Percentiles rank a stretch among this genome's conserved stretches.
Conservation (phyloP, 768 basidiomycete species). For the Boletus edulis region DNA sequence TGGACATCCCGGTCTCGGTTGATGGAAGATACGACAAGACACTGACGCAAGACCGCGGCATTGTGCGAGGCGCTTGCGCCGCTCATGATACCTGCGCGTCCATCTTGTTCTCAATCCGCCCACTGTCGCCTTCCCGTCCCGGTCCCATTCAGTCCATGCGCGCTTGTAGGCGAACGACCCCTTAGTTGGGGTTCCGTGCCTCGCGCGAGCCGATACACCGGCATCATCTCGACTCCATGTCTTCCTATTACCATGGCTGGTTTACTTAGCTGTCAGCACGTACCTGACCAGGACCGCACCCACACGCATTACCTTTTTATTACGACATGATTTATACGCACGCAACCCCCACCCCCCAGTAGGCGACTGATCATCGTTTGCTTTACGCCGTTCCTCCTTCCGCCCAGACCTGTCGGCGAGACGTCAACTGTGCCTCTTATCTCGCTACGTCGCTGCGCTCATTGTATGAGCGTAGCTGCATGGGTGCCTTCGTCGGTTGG, state of each 20-base stretch:
- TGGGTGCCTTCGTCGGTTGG: slow-evolving; percentile 25
- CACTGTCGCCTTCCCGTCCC: slow-evolving; percentile 44
- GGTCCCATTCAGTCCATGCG: slow-evolving; percentile 49
- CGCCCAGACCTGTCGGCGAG: slow-evolving; percentile 21
- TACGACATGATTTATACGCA: slow-evolving; percentile 41
- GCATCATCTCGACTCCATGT: slow-evolving; percentile 39
- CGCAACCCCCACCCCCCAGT: slow-evolving; percentile 19
- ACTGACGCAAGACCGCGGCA: slow-evolving; percentile 67
- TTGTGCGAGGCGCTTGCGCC: slow-evolving; percentile 53
- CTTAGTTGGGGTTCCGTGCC: slow-evolving; percentile 80
- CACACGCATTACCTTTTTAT: slow-evolving; percentile 36
- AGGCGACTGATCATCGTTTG: slow-evolving; percentile 48
- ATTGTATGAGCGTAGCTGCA: slow-evolving; percentile 35
- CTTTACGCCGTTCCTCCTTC: slow-evolving; percentile 22
- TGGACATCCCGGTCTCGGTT: slow-evolving; percentile 50
- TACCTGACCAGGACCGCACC: slow-evolving; percentile 23
- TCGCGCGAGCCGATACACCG: slow-evolving; percentile 77
- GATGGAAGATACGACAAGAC: slow-evolving; percentile 55
- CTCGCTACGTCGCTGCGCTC: slow-evolving; percentile 19
- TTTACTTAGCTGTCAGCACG: slow-evolving; percentile 28
- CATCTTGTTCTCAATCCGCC: slow-evolving; percentile 43
- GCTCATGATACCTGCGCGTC: slow-evolving; percentile 46
- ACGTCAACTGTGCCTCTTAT: slow-evolving; percentile 29
- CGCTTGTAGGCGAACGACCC: slow-evolving; percentile 74
- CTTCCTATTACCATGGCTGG: slow-evolving; percentile 18